These are phyloP conservation scores for Truncatella angustata DNA, from an alignment of 2,329 filamentous ascomycete species.

Conservation along the genomic window DNA sequence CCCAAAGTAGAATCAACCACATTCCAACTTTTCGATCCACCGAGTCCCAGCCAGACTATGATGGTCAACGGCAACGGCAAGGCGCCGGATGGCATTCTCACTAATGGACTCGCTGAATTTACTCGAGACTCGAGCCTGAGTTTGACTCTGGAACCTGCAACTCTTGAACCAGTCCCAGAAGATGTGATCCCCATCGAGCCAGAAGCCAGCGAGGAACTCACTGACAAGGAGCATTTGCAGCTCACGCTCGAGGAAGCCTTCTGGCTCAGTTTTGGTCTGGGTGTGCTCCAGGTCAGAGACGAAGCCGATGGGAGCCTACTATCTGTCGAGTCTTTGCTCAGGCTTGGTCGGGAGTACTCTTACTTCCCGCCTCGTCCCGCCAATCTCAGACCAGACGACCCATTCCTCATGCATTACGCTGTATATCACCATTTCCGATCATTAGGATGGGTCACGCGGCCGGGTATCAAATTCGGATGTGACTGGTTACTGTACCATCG, in stretches of 20 bases:
- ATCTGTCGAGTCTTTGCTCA: constrained; percentile 57
- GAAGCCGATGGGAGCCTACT: constrained; percentile 43
- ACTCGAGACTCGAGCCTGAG: constrained; percentile 7
- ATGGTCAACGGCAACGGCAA: constrained; percentile 21
- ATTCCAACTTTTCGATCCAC: constrained; percentile 52
- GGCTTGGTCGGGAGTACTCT: constrained; percentile 66
- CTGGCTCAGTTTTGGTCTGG: constrained; percentile 81
- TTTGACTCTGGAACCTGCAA: not conserved
- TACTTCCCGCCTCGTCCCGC: constrained; percentile 60
- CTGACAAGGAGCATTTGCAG: constrained; percentile 79
- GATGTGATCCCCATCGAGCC: too few relatives aligned
- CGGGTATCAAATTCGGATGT: constrained; percentile 90
- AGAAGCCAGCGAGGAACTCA: not conserved
- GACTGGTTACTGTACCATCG: constrained; percentile 94
- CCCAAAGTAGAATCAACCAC: constrained; percentile 64
- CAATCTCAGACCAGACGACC: constrained; percentile 68
- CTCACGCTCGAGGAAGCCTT: constrained; percentile 88
- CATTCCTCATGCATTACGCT: constrained; percentile 81
- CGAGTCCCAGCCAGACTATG: constrained; percentile 39
- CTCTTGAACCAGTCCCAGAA: too few relatives aligned
- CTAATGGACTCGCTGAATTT: constrained; percentile 13
- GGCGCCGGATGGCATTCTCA: constrained; percentile 13
- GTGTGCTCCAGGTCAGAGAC: constrained; percentile 64
- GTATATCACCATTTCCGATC: constrained; percentile 97
- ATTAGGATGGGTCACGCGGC: constrained; percentile 88